Conservation (phyloP, 306 rosid species). For the Fagus sylvatica region DNA sequence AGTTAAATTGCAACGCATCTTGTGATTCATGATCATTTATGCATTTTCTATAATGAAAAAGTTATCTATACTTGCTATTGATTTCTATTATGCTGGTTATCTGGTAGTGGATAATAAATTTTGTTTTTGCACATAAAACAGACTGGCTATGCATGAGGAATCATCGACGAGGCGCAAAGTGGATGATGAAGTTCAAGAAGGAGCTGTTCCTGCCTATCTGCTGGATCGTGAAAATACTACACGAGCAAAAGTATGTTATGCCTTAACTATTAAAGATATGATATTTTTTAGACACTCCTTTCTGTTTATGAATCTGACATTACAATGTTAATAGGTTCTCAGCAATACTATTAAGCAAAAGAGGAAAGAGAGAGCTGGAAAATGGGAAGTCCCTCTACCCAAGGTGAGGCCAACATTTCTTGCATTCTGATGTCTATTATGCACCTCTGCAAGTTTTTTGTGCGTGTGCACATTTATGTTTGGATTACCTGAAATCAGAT, state of each 20-base stretch:
- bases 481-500: not conserved
- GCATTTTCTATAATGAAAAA: not conserved
- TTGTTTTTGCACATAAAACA: conserved; percentile 25
- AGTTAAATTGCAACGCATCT: not conserved
- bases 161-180: conserved; percentile 74
- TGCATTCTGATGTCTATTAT: not conserved
- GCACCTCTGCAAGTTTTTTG: not conserved
- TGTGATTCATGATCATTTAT: not conserved
- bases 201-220: conserved; percentile 81
- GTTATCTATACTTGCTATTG: not conserved
- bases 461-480: not conserved
- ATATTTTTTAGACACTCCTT: not conserved
- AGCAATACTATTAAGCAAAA: conserved; percentile 94
- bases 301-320: conserved; percentile 12
- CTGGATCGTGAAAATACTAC: conserved; percentile 86
- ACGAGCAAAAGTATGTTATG: conserved; percentile 62
- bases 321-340: conserved; percentile 54
- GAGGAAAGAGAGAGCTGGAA: conserved; percentile 95
- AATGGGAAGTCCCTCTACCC: conserved; percentile 96
- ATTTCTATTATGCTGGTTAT: not conserved
- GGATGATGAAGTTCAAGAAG: conserved; percentile 81
- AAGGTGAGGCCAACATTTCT: conserved; percentile 48
- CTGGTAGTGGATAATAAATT: not conserved
- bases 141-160: conserved; percentile 89
- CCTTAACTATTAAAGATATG: not conserved